Percentiles rank a stretch among this genome's conserved stretches.
Conservation (phyloP, 495 filamentous ascomycete species). For the Neurospora terricola region DNA sequence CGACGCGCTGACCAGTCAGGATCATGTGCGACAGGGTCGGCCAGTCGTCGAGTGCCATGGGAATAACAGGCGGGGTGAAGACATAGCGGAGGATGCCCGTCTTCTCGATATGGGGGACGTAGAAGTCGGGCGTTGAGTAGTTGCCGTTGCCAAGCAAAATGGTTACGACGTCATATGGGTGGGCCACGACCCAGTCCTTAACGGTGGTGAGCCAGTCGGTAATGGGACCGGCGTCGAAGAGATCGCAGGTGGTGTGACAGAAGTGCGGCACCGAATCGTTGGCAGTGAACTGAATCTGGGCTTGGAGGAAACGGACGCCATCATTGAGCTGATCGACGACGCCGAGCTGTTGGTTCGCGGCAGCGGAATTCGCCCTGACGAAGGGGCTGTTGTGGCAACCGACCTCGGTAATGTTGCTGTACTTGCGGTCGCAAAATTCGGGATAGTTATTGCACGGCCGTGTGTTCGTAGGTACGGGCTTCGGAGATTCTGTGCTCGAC, state of each 20-base stretch:
- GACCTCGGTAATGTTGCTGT: conserved; percentile 83
- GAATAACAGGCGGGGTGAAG: conserved; percentile 59
- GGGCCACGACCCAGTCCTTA: conserved; percentile 56
- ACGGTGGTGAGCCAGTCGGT: conserved; percentile 63
- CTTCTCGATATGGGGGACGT: conserved; percentile 44
- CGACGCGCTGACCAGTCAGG: conserved; percentile 40
- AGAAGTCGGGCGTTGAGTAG: conserved; percentile 37
- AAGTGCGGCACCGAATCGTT: conserved; percentile 47
- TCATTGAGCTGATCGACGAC: conserved; percentile 74
- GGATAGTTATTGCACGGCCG: conserved; percentile 77
- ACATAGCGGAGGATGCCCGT: conserved; percentile 60
- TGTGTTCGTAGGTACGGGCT: conserved; percentile 48
- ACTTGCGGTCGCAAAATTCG: conserved; percentile 74
- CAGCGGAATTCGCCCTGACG: conserved; percentile 54
- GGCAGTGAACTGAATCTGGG: conserved; percentile 49
- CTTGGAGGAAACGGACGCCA: conserved; percentile 85
- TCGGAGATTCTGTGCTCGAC: conserved; percentile 28
- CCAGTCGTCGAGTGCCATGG: conserved; percentile 68
- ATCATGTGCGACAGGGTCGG: conserved; percentile 78
- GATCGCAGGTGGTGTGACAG: conserved; percentile 66
- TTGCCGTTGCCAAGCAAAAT: conserved; percentile 81
- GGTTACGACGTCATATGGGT: conserved; percentile 89
- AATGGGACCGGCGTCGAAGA: conserved; percentile 71
- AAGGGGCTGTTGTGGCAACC: conserved; percentile 86
- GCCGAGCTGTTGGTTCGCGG: conserved; percentile 63